Conservation (phyloP, 2,329 filamentous ascomycete genomes). For the Ilyonectria destructans region DNA sequence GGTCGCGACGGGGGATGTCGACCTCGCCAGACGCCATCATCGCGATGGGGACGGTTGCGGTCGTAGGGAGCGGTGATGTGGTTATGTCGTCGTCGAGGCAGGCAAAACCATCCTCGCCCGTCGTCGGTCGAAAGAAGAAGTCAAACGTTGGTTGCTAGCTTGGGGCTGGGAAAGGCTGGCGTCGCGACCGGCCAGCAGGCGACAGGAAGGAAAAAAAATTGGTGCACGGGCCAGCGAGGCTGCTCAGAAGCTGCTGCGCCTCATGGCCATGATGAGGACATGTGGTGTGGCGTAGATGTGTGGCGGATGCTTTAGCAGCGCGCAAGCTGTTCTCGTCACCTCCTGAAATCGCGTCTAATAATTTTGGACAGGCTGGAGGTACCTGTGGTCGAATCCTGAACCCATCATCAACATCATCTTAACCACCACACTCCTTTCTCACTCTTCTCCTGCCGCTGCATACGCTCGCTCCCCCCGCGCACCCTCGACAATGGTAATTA, state of each 20-base stretch:
- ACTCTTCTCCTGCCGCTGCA: slow-evolving; percentile 22
- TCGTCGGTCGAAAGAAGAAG: slow-evolving; percentile 33
- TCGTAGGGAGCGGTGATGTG: slow-evolving; percentile 17
- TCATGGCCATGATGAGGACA: slow-evolving; percentile 17
- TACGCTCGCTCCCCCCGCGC: slow-evolving; percentile 40
- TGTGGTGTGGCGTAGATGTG: slow-evolving; percentile 31
- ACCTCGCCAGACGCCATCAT: slow-evolving; percentile 65
- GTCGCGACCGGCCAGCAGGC: slow-evolving; percentile 32
- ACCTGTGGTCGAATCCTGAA: slow-evolving; percentile 33
- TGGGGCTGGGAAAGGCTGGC: slow-evolving; percentile 32
- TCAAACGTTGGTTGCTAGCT: slow-evolving; percentile 35
- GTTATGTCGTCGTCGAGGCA: slow-evolving; percentile 31
- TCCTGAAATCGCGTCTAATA: slow-evolving; percentile 45
- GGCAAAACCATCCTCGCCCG: slow-evolving; percentile 32
- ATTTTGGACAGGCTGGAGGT: slow-evolving; percentile 47
- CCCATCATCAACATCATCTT: slow-evolving; percentile 33
- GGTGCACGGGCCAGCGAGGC: slow-evolving; percentile 42
- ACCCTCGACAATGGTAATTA: slow-evolving; percentile 47
- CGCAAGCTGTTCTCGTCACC: slow-evolving; percentile 37
- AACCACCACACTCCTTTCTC: slow-evolving; percentile 43
- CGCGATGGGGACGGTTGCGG: not conserved
- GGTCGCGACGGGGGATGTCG: slow-evolving; percentile 59
- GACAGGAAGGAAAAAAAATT: slow-evolving; percentile 44
- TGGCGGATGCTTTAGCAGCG: slow-evolving; percentile 30
- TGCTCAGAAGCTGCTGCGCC: slow-evolving; percentile 29